Evolutionary conservation across 2,329 filamentous ascomycete species (phyloP), one percentile per base, ranked within the genome.

Genomic region (Atkinsonella texensis): DNA sequence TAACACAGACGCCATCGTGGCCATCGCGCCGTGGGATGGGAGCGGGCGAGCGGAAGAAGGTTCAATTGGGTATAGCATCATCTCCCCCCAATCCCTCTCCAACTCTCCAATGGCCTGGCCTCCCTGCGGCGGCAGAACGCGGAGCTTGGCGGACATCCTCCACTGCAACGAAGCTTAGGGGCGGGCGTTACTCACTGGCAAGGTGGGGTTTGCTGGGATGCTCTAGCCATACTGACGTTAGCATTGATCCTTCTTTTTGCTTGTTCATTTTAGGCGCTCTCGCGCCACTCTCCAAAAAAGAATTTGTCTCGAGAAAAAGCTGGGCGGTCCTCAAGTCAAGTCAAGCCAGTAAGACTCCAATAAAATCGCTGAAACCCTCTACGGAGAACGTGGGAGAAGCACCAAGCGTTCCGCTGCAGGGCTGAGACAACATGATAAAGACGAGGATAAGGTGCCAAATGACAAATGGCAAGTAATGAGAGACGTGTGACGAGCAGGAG

Each of bases 201-300:
- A 86, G 65, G 71, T 85, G 82, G 68, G 83, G 82, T 69, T 84
- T 83, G 69, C 77, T 78, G 55, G 82, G 81, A 65, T 86, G 83
- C 70, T 85, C 81, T 84, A 65, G 56, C 52, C 57, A 53, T 41
- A 28, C 5, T 8, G 59, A 66, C 62, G 28, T 49, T 20, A 49
- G 47, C 47, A 42, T 17, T 42, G 35, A 18, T 43, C 18, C 20
- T 33, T n/a, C 42, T 23, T 23, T 40, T 13, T 12, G 32, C 15
- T 8, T 3, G 28, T 28, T 28, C 28, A 4, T 28, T 28, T 28
- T 7, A 28, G 28, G 7, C 5, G 28, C 28, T 28, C 13, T 23
- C 15, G 31, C n/a, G 8, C 12, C 45, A 13, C 11, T 23, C 17
- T 12, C 12, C 40, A 42, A 42, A 42, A n/a, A 12, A 3, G 33